A percentile compares a stretch with the other conserved stretches of the same genome.
Conservation (phyloP, 2,329 filamentous ascomycete species). For the Huntiella moniliformis region DNA sequence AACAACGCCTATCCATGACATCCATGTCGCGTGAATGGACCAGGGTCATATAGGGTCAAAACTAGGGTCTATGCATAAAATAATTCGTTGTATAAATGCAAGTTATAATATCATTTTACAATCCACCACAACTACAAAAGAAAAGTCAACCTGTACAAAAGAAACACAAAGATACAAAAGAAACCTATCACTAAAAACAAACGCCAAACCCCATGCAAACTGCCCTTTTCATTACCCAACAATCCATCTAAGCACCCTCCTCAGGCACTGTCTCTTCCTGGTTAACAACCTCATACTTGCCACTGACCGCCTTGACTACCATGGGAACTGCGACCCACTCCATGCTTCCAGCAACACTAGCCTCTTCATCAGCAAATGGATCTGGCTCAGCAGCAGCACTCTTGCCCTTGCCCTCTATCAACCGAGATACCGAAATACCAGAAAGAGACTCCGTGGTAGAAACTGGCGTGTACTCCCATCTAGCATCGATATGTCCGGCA, state of each 20-base stretch:
- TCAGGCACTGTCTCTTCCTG: slow-evolving; percentile 18
- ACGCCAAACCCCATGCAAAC: not conserved
- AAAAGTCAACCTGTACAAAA: not conserved
- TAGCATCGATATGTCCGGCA: slow-evolving; percentile 61
- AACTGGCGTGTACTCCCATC: slow-evolving; percentile 44
- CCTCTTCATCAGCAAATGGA: slow-evolving; percentile 44
- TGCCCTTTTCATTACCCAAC: not conserved
- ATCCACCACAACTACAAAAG: not conserved
- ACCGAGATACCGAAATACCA: slow-evolving; percentile 44
- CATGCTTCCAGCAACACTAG: slow-evolving; percentile 14
- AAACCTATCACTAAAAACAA: not conserved
- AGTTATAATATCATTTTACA: too few species aligned
- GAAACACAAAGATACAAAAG: slow-evolving; percentile 1
- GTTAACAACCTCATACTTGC: slow-evolving; percentile 43
- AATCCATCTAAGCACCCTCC: not conserved
- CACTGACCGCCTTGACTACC: slow-evolving; percentile 49
- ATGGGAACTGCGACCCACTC: slow-evolving; percentile 50
- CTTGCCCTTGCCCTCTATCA: slow-evolving; percentile 34
- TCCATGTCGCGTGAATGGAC: too few species aligned
- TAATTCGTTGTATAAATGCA: too few species aligned
- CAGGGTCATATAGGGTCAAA: too few species aligned
- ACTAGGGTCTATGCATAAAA: too few species aligned
- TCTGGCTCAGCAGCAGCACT: slow-evolving; percentile 29
- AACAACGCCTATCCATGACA: too few species aligned
- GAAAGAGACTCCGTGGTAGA: slow-evolving; percentile 17